phyloP scores from a whole-genome alignment of 345 rosid species.

The Leavenworthia alabamica region DNA sequence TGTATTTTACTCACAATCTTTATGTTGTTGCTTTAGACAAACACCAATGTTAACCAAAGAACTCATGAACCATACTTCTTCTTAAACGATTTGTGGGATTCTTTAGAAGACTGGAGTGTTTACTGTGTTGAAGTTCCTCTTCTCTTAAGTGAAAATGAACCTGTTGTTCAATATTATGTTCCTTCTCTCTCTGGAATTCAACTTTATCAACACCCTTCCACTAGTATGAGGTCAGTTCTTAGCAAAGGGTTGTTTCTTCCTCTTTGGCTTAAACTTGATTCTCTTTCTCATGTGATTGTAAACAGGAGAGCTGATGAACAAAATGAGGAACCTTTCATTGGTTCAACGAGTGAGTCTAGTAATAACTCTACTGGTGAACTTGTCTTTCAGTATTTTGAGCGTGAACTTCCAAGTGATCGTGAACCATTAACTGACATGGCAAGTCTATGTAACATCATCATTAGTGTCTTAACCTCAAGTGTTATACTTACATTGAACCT shows the following conservation, averaged over 20 bases:
- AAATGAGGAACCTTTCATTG: slow-evolving; percentile 40
- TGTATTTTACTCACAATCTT: neutral
- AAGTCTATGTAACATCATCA: slow-evolving; percentile 12
- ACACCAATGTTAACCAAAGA: slow-evolving; percentile 49
- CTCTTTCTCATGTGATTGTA: neutral
- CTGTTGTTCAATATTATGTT: slow-evolving; percentile 76
- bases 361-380: slow-evolving; percentile 43
- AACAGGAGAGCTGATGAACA: slow-evolving; percentile 40
- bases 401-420: slow-evolving; percentile 64
- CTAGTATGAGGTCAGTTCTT: slow-evolving; percentile 21
- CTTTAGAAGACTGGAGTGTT: slow-evolving; percentile 82
- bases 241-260: neutral
- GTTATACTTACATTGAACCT: neutral
- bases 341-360: slow-evolving; percentile 54
- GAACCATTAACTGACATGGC: slow-evolving; percentile 85
- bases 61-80: slow-evolving; percentile 44
- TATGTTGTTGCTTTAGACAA: slow-evolving; percentile 33
- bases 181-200: slow-evolving; percentile 92
- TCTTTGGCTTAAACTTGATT: too few relatives aligned
- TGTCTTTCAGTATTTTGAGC: slow-evolving; percentile 66
- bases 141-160: slow-evolving; percentile 50
- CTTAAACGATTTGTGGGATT: slow-evolving; percentile 76
- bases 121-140: slow-evolving; percentile 81
- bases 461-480: neutral
- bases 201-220: slow-evolving; percentile 44